Conservation (phyloP, 495 filamentous ascomycete genomes). For the Hypomontagnella submonticulosa region DNA sequence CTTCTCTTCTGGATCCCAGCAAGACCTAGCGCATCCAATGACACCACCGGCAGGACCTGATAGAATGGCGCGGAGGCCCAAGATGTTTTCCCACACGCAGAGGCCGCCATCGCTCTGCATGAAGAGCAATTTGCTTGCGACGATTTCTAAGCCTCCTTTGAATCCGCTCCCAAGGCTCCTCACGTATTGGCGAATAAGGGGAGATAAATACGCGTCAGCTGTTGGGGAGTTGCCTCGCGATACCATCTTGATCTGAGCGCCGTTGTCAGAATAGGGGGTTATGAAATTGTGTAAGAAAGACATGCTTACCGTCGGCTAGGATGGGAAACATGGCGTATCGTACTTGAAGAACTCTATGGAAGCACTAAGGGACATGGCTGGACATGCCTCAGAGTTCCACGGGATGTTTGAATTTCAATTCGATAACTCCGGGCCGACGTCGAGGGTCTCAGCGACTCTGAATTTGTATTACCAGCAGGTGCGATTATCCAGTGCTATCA, state of each 20-base stretch:
- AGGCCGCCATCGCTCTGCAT: constrained; percentile 52
- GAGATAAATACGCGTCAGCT: constrained; percentile 86
- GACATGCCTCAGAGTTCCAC: no score
- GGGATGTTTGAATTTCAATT: no score
- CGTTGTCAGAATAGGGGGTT: no score
- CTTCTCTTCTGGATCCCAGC: constrained; percentile 41
- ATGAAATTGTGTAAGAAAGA: no score
- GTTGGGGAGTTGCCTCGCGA: constrained; percentile 82
- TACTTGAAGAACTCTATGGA: no score
- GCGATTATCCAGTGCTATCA: no score
- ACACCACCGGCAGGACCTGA: constrained; percentile 69
- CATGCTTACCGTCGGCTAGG: no score
- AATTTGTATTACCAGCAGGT: no score
- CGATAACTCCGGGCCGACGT: no score
- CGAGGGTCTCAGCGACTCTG: no score
- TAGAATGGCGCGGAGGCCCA: constrained; percentile 67
- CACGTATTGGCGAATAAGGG: constrained; percentile 86
- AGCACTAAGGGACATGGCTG: no score
- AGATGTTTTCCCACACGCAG: constrained; percentile 59
- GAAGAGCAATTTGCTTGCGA: constrained; percentile 67
- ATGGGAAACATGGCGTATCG: no score
- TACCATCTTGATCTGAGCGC: constrained; percentile 78
- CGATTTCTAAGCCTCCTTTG: constrained; percentile 6
- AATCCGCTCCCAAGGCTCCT: constrained; percentile 64
- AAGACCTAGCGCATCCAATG: constrained; percentile 49